These are phyloP conservation scores for Centaurea solstitialis DNA, from an alignment of 129 eudicot species.

Conservation along the genomic window DNA sequence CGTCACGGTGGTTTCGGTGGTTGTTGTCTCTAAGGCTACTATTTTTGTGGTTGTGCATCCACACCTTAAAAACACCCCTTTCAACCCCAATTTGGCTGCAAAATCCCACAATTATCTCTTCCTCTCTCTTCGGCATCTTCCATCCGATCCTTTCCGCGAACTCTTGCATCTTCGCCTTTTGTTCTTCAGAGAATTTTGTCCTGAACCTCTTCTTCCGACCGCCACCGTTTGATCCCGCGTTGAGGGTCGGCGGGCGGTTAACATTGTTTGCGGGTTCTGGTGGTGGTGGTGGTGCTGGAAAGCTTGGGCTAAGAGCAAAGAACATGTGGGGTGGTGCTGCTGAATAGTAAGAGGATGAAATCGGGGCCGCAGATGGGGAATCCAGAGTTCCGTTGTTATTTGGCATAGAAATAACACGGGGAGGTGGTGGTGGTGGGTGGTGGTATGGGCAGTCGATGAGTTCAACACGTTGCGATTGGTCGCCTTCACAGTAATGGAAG, in stretches of 20 bases:
- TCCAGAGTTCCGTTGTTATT: conserved; percentile 32
- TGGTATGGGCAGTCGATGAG: conserved; percentile 40
- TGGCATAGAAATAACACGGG: conserved; percentile 5
- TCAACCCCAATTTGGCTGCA: conserved; percentile 56
- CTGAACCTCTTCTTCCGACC: conserved; percentile 40
- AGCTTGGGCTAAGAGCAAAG: conserved; percentile 48
- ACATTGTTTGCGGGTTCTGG: background rate
- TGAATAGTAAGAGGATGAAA: conserved; percentile 65
- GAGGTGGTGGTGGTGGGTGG: conserved; percentile 43
- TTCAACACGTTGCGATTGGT: conserved; percentile 17
- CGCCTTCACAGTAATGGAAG: conserved; percentile 75
- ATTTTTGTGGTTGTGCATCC: conserved; percentile 79
- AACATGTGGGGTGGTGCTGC: conserved; percentile 65
- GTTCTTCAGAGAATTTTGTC: conserved; percentile 43
- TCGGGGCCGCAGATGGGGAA: conserved; percentile 64
- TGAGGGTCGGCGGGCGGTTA: conserved; percentile 3
- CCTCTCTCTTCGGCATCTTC: conserved; percentile 65
- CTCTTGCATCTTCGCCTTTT: conserved; percentile 52
- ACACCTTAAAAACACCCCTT: conserved; percentile 56
- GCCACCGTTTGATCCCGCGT: background rate
- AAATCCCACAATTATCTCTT: conserved; percentile 31
- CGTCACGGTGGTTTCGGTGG: conserved; percentile 14
- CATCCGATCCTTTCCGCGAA: conserved; percentile 59
- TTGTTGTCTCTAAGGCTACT: background rate
- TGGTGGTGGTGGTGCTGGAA: background rate